Evolutionary conservation across 2,329 filamentous ascomycete species (phyloP), one percentile per base, ranked within the genome.

Genomic region (Zalaria obscura): DNA sequence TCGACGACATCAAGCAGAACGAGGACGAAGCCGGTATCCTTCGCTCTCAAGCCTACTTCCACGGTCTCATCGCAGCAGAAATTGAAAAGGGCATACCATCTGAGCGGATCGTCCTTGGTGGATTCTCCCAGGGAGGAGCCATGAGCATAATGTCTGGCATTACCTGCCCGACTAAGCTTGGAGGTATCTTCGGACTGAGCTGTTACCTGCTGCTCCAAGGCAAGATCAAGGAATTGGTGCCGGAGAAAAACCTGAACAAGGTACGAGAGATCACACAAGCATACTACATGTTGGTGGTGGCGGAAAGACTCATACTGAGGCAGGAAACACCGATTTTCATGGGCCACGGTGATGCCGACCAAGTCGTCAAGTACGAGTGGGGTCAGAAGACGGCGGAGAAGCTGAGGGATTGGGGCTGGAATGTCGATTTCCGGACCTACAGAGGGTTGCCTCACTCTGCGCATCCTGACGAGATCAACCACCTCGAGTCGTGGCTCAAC

Each of bases 51-150:
- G 74, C 76, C 35, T 86, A 87, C 64, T 76, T 96, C 61, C 80
- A 87, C 62, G 65, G 66, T 33, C 73, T 96, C 40, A 83, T 96
- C 60, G 76, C 85, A 55, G 67, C 76, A 46, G 86, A 95, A 64
- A 76, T 93, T 41, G 75, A 81, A 42, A 73, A 78, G 41, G 87
- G 87, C 45, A 91, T 95, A 50, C 76, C 84, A 1, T 70, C 85
- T 0, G 76, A 83, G 44, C 81, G 88, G 40, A 87, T 98, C 54
- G 76, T 96, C 11, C 65, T 96, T 5, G 89, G 84, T 29, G 83
- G 84, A 34, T 91, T 89, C 68, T 83, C 78, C 25, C 75, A 96
- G 63, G 89, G 89, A 45, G 89, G 85, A 40, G 87, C 87, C 43
- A 86, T 95, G 70, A 77, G 85, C 18, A 63, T 96, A 33, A 76